These are phyloP conservation scores for Posidonia oceanica DNA, from an alignment of 116 monocot species.

Conservation along the genomic window DNA sequence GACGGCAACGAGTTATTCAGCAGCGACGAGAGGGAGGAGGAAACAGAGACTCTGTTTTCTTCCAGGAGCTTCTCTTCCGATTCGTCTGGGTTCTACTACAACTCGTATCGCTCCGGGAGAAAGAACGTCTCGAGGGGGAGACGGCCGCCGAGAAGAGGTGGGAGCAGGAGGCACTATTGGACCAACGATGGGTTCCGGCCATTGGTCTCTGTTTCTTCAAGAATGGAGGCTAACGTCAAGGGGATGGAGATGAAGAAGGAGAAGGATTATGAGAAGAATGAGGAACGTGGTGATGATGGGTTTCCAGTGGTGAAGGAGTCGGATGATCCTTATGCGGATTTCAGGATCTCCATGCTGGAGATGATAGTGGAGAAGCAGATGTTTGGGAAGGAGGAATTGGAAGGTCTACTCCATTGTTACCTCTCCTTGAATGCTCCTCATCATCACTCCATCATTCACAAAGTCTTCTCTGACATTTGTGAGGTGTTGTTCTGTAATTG, in stretches of 20 bases:
- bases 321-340: slow-evolving; percentile 62
- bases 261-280: background rate
- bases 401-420: slow-evolving; percentile 48
- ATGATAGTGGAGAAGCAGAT: slow-evolving; percentile 70
- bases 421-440: slow-evolving; percentile 46
- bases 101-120: slow-evolving; percentile 3
- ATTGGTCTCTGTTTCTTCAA: background rate
- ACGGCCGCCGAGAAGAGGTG: slow-evolving; percentile 3
- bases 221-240: background rate
- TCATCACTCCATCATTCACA: slow-evolving; percentile 58
- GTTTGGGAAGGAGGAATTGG: slow-evolving; percentile 38
- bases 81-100: slow-evolving; percentile 17
- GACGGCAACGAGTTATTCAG: background rate
- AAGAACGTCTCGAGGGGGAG: slow-evolving; percentile 1
- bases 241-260: background rate
- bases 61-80: slow-evolving; percentile 23
- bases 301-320: slow-evolving; percentile 68
- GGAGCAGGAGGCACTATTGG: background rate
- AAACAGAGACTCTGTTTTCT: slow-evolving; percentile 13
- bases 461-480: slow-evolving; percentile 80
- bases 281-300: slow-evolving; percentile 9
- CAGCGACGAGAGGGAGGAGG: slow-evolving; percentile 11
- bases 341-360: slow-evolving; percentile 81
- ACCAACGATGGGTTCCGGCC: background rate
- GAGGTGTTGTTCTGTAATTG: slow-evolving; percentile 29